Conservation (phyloP, 257 asterid genomes). For the Solanum pinnatisectum region DNA sequence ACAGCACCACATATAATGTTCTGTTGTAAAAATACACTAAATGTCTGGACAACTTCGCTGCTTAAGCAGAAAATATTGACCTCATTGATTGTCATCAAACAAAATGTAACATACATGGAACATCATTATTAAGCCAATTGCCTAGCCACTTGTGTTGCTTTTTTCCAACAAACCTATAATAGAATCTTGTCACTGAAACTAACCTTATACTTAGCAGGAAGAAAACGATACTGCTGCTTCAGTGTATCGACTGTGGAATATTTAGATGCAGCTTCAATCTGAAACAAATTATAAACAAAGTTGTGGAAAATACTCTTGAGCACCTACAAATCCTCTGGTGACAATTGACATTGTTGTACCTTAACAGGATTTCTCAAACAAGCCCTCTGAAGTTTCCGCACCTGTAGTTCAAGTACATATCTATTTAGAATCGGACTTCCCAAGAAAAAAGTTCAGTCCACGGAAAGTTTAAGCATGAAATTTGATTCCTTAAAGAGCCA, state of each 20-base stretch:
- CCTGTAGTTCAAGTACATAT: slow-evolving; percentile 32
- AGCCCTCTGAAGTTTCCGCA: slow-evolving; percentile 86
- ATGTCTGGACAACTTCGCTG: not conserved
- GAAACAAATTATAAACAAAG: slow-evolving; percentile 6
- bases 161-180: not conserved
- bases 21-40: not conserved
- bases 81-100: not conserved
- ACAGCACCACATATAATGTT: not conserved
- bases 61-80: not conserved
- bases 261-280: slow-evolving; percentile 86
- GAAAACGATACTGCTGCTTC: slow-evolving; percentile 68
- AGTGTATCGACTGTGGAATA: slow-evolving; percentile 91
- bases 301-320: not conserved
- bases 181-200: not conserved
- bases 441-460: not conserved
- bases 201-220: slow-evolving; percentile 89
- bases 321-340: not conserved
- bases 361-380: slow-evolving; percentile 85
- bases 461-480: not conserved
- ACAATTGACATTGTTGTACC: slow-evolving; percentile 25
- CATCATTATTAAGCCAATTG: not conserved
- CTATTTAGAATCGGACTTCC: not conserved
- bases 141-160: not conserved
- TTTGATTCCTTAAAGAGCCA: not conserved
- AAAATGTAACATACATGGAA: not conserved